Base-by-base conservation (phyloP, 768 basidiomycete genomes). In the Cystofilobasidium capitatum region DNA sequence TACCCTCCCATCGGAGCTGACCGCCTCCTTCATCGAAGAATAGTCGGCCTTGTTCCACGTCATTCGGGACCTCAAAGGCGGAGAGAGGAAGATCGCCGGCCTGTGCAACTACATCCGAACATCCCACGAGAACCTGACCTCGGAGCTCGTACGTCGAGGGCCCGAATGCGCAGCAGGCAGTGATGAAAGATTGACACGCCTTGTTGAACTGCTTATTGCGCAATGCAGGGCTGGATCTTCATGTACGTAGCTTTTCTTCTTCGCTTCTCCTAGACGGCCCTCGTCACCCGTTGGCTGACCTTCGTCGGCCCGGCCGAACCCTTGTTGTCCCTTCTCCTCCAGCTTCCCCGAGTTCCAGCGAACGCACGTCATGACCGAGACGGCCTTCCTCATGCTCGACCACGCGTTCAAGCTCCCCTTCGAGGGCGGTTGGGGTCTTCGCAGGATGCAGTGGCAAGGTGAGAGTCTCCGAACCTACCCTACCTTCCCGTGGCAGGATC, bases 401-500 rank as follows among this genome's bases (percentile, higher is more conserved):
- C 40, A 59, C 35, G 55, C 36, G 36, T 69, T 69, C 29, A n/a
- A 31, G 6, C 68, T 69, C 9, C 68, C 68, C 9, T 36, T 62
- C 31, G 58, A 64, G 0, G 68, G 68, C 31, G 68, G 68, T 1
- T 60, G 45, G 42, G 68, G 68, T 7, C 54, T 69, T 17, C 68
- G 68, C n/a, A 36, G 68, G 22, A 58, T 64, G n/a, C 54, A 59
- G 26, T 69, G 68, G 68, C 29, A 37, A 49, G 66, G 66, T 68
- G 6, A 5, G 58, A 45, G 24, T 22, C 20, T 36, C 33, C 26
- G n/a, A n/a, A n/a, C n/a, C n/a, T n/a, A n/a, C n/a, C n/a, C n/a
- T 45, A 16, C 64, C 55, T 49, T 31, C 40, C 36, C 3, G 22
- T 24, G 5, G 10, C 20, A 42, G 20, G 20, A 42, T 10, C 40